Evolutionary conservation across 371 early-diverging fungal genomes (phyloP).

Genomic region (Blakeslea trispora): DNA sequence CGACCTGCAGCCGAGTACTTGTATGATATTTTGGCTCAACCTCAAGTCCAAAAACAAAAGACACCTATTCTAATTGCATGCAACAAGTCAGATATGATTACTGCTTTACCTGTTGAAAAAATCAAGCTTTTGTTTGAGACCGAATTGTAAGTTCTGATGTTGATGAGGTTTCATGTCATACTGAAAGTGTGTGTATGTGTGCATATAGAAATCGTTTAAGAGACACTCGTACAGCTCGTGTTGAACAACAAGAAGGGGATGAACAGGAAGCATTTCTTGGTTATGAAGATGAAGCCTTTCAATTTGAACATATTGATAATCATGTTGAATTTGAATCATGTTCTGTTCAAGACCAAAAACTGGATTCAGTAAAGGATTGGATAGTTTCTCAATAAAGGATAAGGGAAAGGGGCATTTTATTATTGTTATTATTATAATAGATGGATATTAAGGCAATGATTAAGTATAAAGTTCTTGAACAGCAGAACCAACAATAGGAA

Average conservation of each 20-base stretch:
- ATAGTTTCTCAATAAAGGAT: conserved; percentile 10
- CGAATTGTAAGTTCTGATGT: conserved; percentile 83
- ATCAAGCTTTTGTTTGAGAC: conserved; percentile 67
- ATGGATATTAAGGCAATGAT: too few relatives aligned
- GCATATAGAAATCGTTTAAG: conserved; percentile 63
- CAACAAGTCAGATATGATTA: conserved; percentile 81
- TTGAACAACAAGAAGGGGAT: conserved; percentile 65
- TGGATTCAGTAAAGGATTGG: conserved; percentile 53
- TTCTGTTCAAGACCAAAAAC: conserved; percentile 54
- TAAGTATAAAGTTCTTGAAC: conserved; percentile 44
- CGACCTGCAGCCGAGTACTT: conserved; percentile 69
- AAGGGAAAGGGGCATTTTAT: too few relatives aligned
- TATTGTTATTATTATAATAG: too few relatives aligned
- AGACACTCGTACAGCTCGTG: conserved; percentile 66
- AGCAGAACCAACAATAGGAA: conserved; percentile 34
- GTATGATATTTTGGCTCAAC: conserved; percentile 76
- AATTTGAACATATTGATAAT: conserved; percentile 78
- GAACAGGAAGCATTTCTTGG: conserved; percentile 71
- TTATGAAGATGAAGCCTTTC: conserved; percentile 77
- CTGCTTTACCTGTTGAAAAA: conserved; percentile 66
- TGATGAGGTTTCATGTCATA: too few relatives aligned
- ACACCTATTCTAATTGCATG: conserved; percentile 76
- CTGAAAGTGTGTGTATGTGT: too few relatives aligned
- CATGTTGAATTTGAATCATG: conserved; percentile 63
- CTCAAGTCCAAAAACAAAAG: conserved; percentile 51